phyloP scores from a whole-genome alignment of 148 eudicot genomes.

The Talinum fruticosum region DNA sequence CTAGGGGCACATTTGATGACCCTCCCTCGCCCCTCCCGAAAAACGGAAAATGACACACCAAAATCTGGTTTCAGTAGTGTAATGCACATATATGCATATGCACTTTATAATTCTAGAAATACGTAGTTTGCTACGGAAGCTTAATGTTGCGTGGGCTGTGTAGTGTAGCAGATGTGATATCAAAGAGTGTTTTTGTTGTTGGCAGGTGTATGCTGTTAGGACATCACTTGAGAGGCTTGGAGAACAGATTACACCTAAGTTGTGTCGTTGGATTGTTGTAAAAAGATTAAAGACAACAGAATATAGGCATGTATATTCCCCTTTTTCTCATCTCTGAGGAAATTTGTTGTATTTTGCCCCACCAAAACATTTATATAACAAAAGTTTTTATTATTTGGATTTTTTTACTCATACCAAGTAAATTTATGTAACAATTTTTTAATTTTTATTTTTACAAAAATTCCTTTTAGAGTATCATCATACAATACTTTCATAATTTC shows the following conservation, averaged over 20 bases:
- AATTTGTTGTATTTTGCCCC: constrained; percentile 21
- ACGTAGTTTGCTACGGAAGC: not conserved
- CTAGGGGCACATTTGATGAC: not conserved
- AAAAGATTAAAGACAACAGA: constrained; percentile 17
- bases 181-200: not conserved
- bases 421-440: not conserved
- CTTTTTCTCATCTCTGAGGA: constrained; percentile 25
- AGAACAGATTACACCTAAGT: constrained; percentile 81
- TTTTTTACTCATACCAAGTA: constrained; percentile 6
- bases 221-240: constrained; percentile 88
- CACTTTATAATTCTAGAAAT: not conserved
- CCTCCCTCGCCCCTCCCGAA: not conserved
- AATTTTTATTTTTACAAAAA: too few species aligned
- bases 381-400: constrained; percentile 13
- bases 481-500: too few species aligned
- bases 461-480: too few species aligned
- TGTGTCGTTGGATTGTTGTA: constrained; percentile 80
- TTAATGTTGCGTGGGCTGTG: not conserved
- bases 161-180: not conserved
- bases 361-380: constrained; percentile 13
- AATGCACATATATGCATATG: not conserved
- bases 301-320: constrained; percentile 38
- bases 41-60: not conserved
- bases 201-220: constrained; percentile 93
- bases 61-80: not conserved